phyloP scores from a whole-genome alignment of 2,329 filamentous ascomycete genomes.

The Mariannaea sp. region DNA sequence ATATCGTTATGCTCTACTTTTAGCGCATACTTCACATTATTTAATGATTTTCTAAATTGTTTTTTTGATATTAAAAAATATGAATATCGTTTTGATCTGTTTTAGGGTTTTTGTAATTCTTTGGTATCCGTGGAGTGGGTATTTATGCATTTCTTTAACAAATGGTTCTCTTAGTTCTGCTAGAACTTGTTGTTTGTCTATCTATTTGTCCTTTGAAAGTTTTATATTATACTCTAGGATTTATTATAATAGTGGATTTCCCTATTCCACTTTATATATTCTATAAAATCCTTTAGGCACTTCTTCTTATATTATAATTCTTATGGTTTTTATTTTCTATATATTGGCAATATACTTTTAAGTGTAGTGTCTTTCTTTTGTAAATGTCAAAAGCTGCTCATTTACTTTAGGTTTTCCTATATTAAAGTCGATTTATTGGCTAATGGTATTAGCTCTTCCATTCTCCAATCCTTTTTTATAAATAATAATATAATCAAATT shows the following conservation, averaged over 20 bases:
- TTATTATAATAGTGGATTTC: background rate
- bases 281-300: background rate
- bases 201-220: background rate
- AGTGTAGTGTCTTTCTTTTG: background rate
- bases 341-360: background rate
- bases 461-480: slow-evolving; percentile 22
- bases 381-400: slow-evolving; percentile 14
- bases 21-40: slow-evolving; percentile 6
- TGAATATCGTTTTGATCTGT: slow-evolving; percentile 7
- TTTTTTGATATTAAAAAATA: slow-evolving; percentile 4
- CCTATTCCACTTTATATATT: slow-evolving; percentile 1
- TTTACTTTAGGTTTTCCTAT: slow-evolving; percentile 9
- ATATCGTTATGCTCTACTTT: background rate
- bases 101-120: slow-evolving; percentile 16
- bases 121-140: slow-evolving; percentile 16
- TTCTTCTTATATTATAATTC: background rate
- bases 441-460: slow-evolving; percentile 17
- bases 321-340: background rate
- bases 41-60: slow-evolving; percentile 9
- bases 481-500: slow-evolving; percentile 27
- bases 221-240: background rate
- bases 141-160: slow-evolving; percentile 11
- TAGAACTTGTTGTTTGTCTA: background rate
- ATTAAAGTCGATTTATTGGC: slow-evolving; percentile 4
- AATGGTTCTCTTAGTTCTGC: slow-evolving; percentile 10